phyloP scores from a whole-genome alignment of 2,329 filamentous ascomycete genomes.

The Scedosporium boydii region DNA sequence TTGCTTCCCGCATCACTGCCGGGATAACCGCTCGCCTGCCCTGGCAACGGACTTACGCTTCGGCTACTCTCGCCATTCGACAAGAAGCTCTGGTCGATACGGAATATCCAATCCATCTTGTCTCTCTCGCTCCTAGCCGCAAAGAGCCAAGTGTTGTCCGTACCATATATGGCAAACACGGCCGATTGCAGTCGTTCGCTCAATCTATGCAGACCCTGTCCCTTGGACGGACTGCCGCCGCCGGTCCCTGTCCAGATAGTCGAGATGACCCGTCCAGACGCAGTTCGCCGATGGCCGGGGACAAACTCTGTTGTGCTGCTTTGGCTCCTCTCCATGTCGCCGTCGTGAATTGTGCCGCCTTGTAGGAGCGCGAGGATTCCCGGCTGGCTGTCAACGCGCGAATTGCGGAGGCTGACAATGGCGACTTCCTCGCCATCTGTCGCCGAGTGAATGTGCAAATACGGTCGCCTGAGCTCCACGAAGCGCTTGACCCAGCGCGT shows the following conservation, averaged over 20 bases:
- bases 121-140: conserved; percentile 80
- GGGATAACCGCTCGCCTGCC: conserved; percentile 6
- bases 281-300: conserved; percentile 37
- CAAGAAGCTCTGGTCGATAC: conserved; percentile 74
- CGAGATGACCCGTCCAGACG: conserved; percentile 43
- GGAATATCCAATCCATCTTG: conserved; percentile 95
- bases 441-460: conserved; percentile 80
- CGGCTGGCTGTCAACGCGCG: conserved; percentile 84
- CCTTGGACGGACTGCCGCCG: conserved; percentile 15
- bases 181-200: conserved; percentile 54
- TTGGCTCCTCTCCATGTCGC: conserved; percentile 19
- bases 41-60: conserved; percentile 23
- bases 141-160: conserved; percentile 92
- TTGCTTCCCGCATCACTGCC: conserved; percentile 7
- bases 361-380: conserved; percentile 73
- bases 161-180: conserved; percentile 91
- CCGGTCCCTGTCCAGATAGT: conserved; percentile 43
- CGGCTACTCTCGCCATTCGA: conserved; percentile 36
- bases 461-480: conserved; percentile 83
- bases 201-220: conserved; percentile 39
- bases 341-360: conserved; percentile 30
- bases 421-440: conserved; percentile 84
- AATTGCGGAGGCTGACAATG: conserved; percentile 79
- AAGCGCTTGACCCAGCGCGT: conserved; percentile 86
- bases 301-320: conserved; percentile 26